Evolutionary conservation across 768 basidiomycete species (phyloP).

Genomic region (Mycena floridula): DNA sequence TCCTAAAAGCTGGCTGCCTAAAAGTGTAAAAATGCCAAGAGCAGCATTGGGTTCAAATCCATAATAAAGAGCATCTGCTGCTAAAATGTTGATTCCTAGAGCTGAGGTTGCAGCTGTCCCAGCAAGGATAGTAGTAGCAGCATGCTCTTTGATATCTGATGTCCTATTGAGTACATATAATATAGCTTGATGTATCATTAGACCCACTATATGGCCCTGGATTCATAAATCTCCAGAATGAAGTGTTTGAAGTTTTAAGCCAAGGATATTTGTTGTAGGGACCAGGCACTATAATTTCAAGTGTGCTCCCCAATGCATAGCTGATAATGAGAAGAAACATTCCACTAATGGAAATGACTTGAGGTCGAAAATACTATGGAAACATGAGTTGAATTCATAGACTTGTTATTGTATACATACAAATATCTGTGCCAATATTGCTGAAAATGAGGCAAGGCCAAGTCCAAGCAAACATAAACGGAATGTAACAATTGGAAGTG

Average conservation of each 20-base stretch:
- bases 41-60: constrained; percentile 24
- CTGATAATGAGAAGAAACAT: too few species aligned
- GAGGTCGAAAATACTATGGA: constrained; percentile 37
- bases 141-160: constrained; percentile 49
- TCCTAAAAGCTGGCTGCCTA: constrained; percentile 23
- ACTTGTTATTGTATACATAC: constrained; percentile 3
- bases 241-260: constrained; percentile 23
- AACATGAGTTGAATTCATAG: constrained; percentile 17
- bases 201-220: constrained; percentile 58
- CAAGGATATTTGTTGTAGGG: not conserved
- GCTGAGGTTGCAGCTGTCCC: constrained; percentile 55
- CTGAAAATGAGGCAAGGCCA: constrained; percentile 24
- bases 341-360: constrained; percentile 21
- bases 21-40: constrained; percentile 20
- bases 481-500: constrained; percentile 23
- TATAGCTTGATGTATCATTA: too few species aligned
- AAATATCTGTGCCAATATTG: constrained; percentile 21
- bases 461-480: constrained; percentile 20
- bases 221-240: constrained; percentile 50
- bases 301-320: too few species aligned
- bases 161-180: not conserved
- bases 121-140: constrained; percentile 55
- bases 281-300: too few species aligned
- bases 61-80: constrained; percentile 40
- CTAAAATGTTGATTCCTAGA: constrained; percentile 53